Percentiles rank a stretch among this genome's conserved stretches.
Conservation (phyloP, 345 rosid genomes). For the Excoecaria agallocha region DNA sequence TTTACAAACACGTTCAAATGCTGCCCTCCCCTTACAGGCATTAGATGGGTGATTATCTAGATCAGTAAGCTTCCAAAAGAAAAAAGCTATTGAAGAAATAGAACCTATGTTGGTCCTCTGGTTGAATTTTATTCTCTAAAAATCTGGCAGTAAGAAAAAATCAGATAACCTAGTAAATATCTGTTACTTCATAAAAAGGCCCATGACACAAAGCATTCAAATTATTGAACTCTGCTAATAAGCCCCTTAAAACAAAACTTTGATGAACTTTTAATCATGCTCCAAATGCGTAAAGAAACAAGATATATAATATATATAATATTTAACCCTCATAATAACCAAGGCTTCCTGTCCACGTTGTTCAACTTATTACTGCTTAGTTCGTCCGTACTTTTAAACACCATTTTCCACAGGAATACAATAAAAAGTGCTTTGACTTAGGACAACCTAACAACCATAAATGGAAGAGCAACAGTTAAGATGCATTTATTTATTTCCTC, state of each 20-base stretch:
- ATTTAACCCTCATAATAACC: background rate
- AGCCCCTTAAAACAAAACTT: background rate
- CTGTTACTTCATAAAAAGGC: background rate
- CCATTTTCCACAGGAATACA: background rate
- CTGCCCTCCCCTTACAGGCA: constrained; percentile 81
- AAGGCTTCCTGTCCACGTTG: background rate
- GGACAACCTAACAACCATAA: too few relatives aligned
- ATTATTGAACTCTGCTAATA: background rate
- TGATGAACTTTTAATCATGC: background rate
- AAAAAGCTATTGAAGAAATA: constrained; percentile 97
- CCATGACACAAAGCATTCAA: background rate
- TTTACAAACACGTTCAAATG: constrained; percentile 86
- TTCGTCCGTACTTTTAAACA: background rate
- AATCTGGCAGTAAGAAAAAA: constrained; percentile 49
- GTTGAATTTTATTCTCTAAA: constrained; percentile 61
- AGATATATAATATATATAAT: too few relatives aligned
- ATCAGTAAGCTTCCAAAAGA: constrained; percentile 98
- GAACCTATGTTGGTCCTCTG: constrained; percentile 57
- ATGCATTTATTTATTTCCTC: too few relatives aligned
- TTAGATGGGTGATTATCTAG: constrained; percentile 85
- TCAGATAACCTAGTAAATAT: background rate
- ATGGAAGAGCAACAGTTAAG: too few relatives aligned
- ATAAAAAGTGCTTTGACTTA: background rate
- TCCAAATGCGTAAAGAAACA: background rate
- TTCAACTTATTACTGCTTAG: background rate